Percentiles rank a stretch among this genome's conserved stretches.
Evolutionary conservation across 306 rosid species (phyloP).

Genomic region (Prunus salicina): DNA sequence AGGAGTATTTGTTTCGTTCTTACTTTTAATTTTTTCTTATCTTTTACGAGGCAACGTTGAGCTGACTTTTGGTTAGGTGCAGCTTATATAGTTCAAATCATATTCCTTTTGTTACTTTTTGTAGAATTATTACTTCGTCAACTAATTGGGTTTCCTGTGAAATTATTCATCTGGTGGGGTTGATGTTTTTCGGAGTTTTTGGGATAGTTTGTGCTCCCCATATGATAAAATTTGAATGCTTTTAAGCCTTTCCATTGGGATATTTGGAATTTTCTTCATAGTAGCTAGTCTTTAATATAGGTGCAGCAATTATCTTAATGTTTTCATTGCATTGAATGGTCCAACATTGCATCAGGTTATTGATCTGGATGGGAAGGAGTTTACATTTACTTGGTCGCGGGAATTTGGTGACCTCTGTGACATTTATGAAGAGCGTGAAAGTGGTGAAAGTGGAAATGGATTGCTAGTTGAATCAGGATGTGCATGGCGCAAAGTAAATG

Average conservation of each 20-base stretch:
- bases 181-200: neutral
- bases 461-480: constrained; percentile 85
- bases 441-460: constrained; percentile 81
- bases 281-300: neutral
- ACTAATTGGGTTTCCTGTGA: neutral
- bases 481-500: constrained; percentile 95
- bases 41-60: neutral
- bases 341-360: constrained; percentile 57
- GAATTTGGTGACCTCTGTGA: constrained; percentile 85
- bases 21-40: neutral
- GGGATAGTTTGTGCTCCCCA: neutral
- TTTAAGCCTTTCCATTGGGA: neutral
- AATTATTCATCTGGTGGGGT: neutral
- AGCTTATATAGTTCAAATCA: neutral
- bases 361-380: constrained; percentile 92
- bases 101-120: neutral
- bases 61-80: neutral
- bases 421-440: constrained; percentile 71
- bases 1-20: neutral
- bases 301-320: neutral
- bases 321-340: constrained; percentile 12
- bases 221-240: neutral
- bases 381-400: constrained; percentile 79
- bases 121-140: neutral
- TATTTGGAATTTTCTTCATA: neutral